These are phyloP conservation scores for Acanthamoeba sp. DNA, from an alignment of 208 protist genomes.

Conservation along the genomic window DNA sequence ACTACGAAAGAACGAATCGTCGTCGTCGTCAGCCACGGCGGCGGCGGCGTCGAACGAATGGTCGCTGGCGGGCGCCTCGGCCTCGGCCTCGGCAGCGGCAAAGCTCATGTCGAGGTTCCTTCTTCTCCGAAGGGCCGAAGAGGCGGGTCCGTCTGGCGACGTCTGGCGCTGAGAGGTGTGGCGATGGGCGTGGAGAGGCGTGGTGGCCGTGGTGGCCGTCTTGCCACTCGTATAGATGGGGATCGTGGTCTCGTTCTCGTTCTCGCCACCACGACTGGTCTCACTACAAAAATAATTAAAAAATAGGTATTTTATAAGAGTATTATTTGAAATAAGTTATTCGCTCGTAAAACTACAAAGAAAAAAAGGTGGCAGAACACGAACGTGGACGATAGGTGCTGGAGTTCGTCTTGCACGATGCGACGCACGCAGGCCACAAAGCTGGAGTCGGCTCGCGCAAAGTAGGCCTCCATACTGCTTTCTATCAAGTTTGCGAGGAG, in stretches of 20 bases:
- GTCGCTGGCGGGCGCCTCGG: neutral
- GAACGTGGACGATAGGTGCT: neutral
- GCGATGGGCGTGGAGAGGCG: no score
- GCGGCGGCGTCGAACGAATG: neutral
- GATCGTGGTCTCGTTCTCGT: neutral
- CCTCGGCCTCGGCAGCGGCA: no score
- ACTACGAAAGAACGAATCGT: neutral
- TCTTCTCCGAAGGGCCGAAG: no score
- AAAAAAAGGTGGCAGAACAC: neutral
- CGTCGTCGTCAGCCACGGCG: neutral
- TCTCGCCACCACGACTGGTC: neutral
- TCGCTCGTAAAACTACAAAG: no score
- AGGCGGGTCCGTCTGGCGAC: neutral
- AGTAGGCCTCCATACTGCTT: neutral
- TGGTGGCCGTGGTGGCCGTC: no score
- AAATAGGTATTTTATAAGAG: no score
- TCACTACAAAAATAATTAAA: no score
- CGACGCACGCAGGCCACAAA: neutral
- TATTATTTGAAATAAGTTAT: no score
- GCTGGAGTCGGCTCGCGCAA: neutral
- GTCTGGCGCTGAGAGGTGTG: neutral
- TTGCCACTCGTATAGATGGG: neutral
- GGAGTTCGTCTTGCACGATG: neutral
- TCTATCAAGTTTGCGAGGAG: no score
- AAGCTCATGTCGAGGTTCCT: neutral